Evolutionary conservation across 805 yeast genomes (phyloP).

Genomic region (Komagataella kurtzmanii): DNA sequence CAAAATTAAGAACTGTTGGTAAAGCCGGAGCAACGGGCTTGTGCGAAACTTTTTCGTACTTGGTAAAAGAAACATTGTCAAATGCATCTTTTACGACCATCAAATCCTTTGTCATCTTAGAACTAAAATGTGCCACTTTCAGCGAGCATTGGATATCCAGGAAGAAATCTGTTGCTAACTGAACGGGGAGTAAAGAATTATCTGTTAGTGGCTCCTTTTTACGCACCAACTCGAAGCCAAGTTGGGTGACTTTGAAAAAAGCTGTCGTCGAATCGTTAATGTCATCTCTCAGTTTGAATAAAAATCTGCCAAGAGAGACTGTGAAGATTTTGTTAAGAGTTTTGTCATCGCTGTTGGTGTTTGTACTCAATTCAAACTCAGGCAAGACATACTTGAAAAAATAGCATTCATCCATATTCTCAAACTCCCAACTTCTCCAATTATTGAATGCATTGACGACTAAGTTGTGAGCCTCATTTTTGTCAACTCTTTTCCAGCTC

Average conservation of each 20-base stretch:
- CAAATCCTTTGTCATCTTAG: neutral
- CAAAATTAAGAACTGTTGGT: neutral
- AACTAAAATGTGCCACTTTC: neutral
- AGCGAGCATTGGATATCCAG: neutral
- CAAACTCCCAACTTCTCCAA: slow-evolving; percentile 92
- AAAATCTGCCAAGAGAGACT: slow-evolving; percentile 19
- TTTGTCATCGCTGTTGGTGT: neutral
- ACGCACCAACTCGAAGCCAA: neutral
- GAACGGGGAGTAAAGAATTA: neutral
- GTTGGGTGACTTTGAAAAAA: neutral
- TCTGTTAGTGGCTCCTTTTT: neutral
- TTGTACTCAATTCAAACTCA: neutral
- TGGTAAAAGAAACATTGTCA: neutral
- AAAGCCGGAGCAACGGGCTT: neutral
- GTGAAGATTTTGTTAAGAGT: slow-evolving; percentile 6
- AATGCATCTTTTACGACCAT: neutral
- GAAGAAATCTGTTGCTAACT: neutral
- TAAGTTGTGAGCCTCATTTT: slow-evolving; percentile 30
- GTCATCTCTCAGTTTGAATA: slow-evolving; percentile 9
- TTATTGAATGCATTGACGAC: slow-evolving; percentile 47
- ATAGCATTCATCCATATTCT: slow-evolving; percentile 41
- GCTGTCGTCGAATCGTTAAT: neutral
- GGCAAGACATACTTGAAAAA: slow-evolving; percentile 38
- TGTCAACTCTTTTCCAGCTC: slow-evolving; percentile 29
- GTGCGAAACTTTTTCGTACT: neutral